These are phyloP conservation scores for Melanogaster broomeanus DNA, from an alignment of 768 basidiomycete genomes.

Conservation along the genomic window DNA sequence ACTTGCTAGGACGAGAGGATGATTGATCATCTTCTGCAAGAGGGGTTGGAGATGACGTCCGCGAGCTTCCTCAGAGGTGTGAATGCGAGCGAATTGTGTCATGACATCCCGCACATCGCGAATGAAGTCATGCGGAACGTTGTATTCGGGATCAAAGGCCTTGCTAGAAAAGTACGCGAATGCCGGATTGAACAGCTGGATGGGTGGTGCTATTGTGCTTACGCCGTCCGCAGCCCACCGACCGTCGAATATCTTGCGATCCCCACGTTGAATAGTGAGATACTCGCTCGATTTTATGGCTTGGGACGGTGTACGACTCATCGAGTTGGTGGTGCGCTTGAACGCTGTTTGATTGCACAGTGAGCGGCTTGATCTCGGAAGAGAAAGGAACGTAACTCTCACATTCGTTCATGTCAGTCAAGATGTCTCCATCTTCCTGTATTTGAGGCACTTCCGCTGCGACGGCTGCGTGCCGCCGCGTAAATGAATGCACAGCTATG, in stretches of 20 bases:
- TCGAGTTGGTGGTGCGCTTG: background rate
- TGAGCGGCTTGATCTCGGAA: too few species aligned
- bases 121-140: conserved; percentile 10
- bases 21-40: background rate
- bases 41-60: background rate
- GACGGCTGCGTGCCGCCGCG: too few species aligned
- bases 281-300: conserved; percentile 11
- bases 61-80: background rate
- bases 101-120: conserved; percentile 9
- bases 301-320: conserved; percentile 5
- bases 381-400: too few species aligned
- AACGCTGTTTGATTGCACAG: too few species aligned
- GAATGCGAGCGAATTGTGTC: conserved; percentile 12
- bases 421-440: too few species aligned
- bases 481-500: too few species aligned
- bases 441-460: too few species aligned
- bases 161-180: conserved; percentile 29
- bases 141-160: conserved; percentile 10
- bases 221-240: background rate
- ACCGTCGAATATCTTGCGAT: conserved; percentile 11
- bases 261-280: background rate
- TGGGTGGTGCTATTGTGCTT: conserved; percentile 9
- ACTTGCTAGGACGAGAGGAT: background rate
- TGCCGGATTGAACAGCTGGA: conserved; percentile 25
- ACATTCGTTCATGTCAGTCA: too few species aligned